Base-by-base conservation (phyloP, 805 yeast genomes). In the Saccharomyces eubayanus region DNA sequence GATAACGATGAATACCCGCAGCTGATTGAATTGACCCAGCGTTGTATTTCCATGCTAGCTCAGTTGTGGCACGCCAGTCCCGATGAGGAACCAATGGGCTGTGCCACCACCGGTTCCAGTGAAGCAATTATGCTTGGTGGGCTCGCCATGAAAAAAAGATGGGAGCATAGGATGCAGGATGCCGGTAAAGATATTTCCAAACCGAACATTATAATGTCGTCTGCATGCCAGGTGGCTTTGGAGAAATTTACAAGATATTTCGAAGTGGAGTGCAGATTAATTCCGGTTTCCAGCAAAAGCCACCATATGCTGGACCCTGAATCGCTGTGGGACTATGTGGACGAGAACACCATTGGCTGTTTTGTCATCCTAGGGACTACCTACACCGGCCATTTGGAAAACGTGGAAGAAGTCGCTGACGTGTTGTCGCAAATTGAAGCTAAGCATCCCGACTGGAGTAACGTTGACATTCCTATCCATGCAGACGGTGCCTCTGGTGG, bases 51-150 rank as follows among this genome's bases (percentile, higher is more conserved):
- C 27, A 90, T 90, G 61, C 66, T 90, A 56, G 83, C 89, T 10
- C 79, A 84, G 63, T 68, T 90, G 62, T 90, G 97, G 97, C 74
- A 89, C 64, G 91, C 89, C 10, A 85, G 84, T 11, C 50, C 54
- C 2, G 51, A 62, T 10, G 57, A 60, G 40, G 62, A 64, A 41
- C 82, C 95, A 3, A 75, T 89, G 30, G 97, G 97, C 27, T 83
- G 96, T 11, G 94, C 96, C 28, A 88, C 96, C 52, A 90, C 96
- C 1, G 97, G 97, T 5, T 89, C 96, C 1, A 84, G 92, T 1
- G 97, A 90, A 69, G 97, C 97, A 6, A 84, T 91, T 61, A 89
- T 89, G 87, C 79, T 90, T 51, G 97, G 95, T 47, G 97, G 97
- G 3, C 76, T 90, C 53, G 96, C 97, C 12, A 77, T 91, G 87